phyloP scores from a whole-genome alignment of 106 monocot genomes.

The Acorus calamus region DNA sequence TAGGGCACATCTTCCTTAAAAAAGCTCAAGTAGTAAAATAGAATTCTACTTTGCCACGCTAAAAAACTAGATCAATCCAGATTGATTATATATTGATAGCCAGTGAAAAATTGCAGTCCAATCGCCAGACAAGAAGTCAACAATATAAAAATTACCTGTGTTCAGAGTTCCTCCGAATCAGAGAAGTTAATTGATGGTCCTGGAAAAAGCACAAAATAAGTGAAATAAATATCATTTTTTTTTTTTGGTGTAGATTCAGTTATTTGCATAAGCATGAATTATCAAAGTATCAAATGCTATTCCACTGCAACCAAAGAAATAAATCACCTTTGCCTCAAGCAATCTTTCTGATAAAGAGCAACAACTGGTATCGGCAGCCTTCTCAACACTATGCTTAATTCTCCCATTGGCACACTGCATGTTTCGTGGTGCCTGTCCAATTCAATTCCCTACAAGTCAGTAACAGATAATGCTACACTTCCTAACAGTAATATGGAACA shows the following conservation, averaged over 20 bases:
- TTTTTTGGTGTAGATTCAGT: too few relatives aligned
- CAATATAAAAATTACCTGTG: conserved; percentile 22
- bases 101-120: not conserved
- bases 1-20: too few relatives aligned
- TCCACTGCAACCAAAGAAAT: not conserved
- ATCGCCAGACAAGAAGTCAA: not conserved
- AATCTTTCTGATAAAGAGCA: conserved; percentile 12
- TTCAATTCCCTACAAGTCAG: too few relatives aligned
- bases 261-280: too few relatives aligned
- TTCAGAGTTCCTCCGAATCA: conserved; percentile 18
- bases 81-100: not conserved
- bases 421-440: conserved; percentile 13
- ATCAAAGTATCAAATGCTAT: too few relatives aligned
- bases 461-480: too few relatives aligned
- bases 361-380: conserved; percentile 8
- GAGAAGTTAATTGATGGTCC: conserved; percentile 21
- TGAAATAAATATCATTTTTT: not conserved
- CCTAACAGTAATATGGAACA: too few relatives aligned
- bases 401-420: conserved; percentile 28
- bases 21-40: too few relatives aligned
- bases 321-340: conserved; percentile 17
- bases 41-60: not conserved
- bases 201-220: conserved; percentile 18
- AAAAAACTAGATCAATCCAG: conserved; percentile 17
- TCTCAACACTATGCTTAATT: conserved; percentile 5